Conservation (phyloP, 2,329 filamentous ascomycete genomes). For the Apiospora phragmitis region DNA sequence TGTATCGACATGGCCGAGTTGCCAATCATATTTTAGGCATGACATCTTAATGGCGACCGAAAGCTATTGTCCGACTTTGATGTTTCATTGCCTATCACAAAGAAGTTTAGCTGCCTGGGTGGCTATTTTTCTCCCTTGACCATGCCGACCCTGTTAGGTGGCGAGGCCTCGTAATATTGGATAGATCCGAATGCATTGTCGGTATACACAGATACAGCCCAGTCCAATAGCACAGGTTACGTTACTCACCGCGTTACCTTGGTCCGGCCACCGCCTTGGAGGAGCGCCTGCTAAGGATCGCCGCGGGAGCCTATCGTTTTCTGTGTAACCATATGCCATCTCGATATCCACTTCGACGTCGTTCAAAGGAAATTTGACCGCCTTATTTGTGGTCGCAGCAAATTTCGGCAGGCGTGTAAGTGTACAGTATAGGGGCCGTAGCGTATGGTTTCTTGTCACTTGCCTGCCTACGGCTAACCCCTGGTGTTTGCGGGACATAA, state of each 20-base stretch:
- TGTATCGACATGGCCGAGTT: not conserved
- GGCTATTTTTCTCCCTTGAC: not conserved
- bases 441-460: not conserved
- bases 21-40: not conserved
- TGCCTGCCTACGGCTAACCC: not conserved
- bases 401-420: not conserved
- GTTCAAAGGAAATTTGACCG: not conserved
- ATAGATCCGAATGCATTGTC: not conserved
- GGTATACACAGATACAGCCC: not conserved
- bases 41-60: not conserved
- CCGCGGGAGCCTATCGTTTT: not conserved
- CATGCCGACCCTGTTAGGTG: not conserved
- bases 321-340: not conserved
- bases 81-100: not conserved
- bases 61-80: not conserved
- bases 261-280: not conserved
- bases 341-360: constrained; percentile 3
- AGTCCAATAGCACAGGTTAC: not conserved
- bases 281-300: not conserved
- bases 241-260: not conserved
- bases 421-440: not conserved
- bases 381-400: not conserved
- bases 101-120: not conserved
- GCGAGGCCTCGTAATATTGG: not conserved
- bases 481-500: not conserved